Evolutionary conservation across 441 rosid species (phyloP), one percentile per base, ranked within the genome.

Genomic region (Adansonia rubrostipa): DNA sequence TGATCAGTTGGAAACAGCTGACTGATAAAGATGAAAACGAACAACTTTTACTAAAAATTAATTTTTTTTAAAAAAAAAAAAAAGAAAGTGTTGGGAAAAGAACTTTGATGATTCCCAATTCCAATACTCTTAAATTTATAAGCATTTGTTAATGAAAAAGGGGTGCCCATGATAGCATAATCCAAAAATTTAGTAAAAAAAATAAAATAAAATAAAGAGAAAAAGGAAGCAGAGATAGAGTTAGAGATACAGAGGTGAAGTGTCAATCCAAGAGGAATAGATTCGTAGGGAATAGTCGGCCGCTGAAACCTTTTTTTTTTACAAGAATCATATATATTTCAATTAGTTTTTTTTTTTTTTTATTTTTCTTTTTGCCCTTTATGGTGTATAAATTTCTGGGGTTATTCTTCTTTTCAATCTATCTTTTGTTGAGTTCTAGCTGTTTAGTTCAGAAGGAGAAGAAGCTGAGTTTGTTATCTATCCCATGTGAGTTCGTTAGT

Each of bases 271-370:
- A 61, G 48, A 67, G 10, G 71, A 75, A 53, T 71, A 20, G 64
- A 53, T 61, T 74, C 28, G 62, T 47, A 51, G 60, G 76, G 60
- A 48, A 66, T 67, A 68, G 76, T 60, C 13, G 72, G 64, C 74
- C 22, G 19, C 56, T 64, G 60, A 45, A 47, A 44, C 20, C 6
- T 44, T 47, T 74, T 47, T 74, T 36, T 36, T 36, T 74, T 8
- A 74, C 68, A n/a, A 71, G 36, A 47, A n/a, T 71, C 58, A 53
- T 33, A n/a, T n/a, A 68, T 42, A 6, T 42, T 66, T 36, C 20
- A 7, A 14, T 60, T 73, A 15, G 3, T 15, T 2, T 9, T 3
- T 19, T 73, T 9, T 73, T 36, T n/a, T 5, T 14, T n/a, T 5
- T 14, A 20, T 54, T n/a, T 7, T 36, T 17, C 57, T 19, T 17